Percentiles rank a stretch among this genome's conserved stretches.
Evolutionary conservation across 805 yeast species (phyloP).

Genomic region (Debaryomyces tyrocola): DNA sequence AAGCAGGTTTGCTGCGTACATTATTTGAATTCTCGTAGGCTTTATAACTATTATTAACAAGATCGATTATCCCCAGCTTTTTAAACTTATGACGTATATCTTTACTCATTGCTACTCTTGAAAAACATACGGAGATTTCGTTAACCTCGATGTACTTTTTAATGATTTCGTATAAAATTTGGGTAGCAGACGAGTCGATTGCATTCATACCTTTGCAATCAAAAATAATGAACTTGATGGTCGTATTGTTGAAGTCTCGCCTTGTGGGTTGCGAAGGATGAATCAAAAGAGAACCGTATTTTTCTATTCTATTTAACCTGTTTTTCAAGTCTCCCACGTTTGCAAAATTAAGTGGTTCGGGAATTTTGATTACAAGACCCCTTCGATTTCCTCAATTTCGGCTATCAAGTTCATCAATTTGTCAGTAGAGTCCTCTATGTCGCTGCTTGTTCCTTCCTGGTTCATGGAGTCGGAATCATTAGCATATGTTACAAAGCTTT

Average conservation of each 20-base stretch:
- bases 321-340: conserved; percentile 75
- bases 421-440: conserved; percentile 3
- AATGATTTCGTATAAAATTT: conserved; percentile 64
- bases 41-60: conserved; percentile 17
- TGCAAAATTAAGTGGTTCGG: conserved; percentile 88
- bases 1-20: not conserved
- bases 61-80: conserved; percentile 52
- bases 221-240: conserved; percentile 59
- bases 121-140: conserved; percentile 56
- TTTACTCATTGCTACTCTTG: conserved; percentile 53
- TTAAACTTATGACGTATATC: conserved; percentile 50
- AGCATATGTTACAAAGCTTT: conserved; percentile 23
- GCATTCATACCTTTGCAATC: conserved; percentile 82
- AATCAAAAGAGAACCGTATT: conserved; percentile 68
- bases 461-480: conserved; percentile 15
- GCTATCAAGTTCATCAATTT: conserved; percentile 19
- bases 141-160: conserved; percentile 49
- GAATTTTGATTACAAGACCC: conserved; percentile 77
- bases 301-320: conserved; percentile 67
- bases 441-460: not conserved
- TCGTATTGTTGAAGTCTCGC: conserved; percentile 39
- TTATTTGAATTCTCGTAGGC: not conserved
- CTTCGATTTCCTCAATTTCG: conserved; percentile 53
- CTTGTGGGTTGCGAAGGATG: conserved; percentile 72
- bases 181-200: conserved; percentile 79